Conservation (phyloP, 495 filamentous ascomycete genomes). For the Hyaloscypha variabilis region DNA sequence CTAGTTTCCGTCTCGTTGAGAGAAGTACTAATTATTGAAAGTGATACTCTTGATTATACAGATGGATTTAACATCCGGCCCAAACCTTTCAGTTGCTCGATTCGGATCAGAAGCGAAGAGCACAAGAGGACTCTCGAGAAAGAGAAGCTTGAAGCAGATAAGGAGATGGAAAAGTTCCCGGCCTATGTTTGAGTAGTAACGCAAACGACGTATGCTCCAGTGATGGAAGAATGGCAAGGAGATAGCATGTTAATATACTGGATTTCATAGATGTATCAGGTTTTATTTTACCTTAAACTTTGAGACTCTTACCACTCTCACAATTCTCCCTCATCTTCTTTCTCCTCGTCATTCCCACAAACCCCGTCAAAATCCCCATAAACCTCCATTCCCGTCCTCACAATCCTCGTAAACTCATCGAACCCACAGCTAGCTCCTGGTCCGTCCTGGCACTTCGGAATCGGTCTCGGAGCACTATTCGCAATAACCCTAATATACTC, state of each 20-base stretch:
- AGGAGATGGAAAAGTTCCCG: slow-evolving; percentile 35
- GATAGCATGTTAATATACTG: background rate
- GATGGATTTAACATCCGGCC: slow-evolving; percentile 42
- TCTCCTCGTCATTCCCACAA: slow-evolving; percentile 21
- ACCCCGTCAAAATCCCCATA: slow-evolving; percentile 31
- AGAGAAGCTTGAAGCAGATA: slow-evolving; percentile 35
- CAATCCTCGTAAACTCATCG: slow-evolving; percentile 22
- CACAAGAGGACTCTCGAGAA: slow-evolving; percentile 36
- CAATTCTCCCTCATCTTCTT: background rate
- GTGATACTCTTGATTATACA: slow-evolving; percentile 34
- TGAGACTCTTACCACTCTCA: background rate
- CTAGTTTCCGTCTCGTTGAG: background rate
- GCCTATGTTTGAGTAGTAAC: slow-evolving; percentile 19
- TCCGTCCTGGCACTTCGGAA: slow-evolving; percentile 47
- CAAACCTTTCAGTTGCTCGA: slow-evolving; percentile 36
- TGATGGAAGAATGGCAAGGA: background rate
- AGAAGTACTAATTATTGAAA: slow-evolving; percentile 15
- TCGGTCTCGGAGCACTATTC: slow-evolving; percentile 56
- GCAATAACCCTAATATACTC: slow-evolving; percentile 46
- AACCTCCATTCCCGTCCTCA: slow-evolving; percentile 22
- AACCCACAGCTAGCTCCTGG: slow-evolving; percentile 47
- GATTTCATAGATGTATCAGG: background rate
- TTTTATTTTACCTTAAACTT: background rate
- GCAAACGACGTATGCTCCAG: background rate
- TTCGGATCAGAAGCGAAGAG: slow-evolving; percentile 31